Percentiles rank a stretch among this genome's conserved stretches.
Conservation (phyloP, 257 asterid species). For the Craterostigma plantagineum region DNA sequence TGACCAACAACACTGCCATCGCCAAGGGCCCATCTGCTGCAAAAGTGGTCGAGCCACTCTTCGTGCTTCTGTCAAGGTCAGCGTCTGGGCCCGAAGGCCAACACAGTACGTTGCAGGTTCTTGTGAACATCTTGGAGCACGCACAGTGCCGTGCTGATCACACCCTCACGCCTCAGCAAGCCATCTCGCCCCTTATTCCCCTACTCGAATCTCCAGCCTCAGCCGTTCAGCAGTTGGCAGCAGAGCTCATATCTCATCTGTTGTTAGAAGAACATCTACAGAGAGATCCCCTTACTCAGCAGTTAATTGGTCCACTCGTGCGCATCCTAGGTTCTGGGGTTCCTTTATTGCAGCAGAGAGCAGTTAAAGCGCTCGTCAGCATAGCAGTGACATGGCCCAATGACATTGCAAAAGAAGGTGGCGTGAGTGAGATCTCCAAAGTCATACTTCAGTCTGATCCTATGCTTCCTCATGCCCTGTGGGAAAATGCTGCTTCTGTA, state of each 20-base stretch:
- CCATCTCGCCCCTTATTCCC: slow-evolving; percentile 73
- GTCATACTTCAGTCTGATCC: slow-evolving; percentile 84
- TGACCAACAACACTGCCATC: slow-evolving; percentile 85
- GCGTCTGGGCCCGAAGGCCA: slow-evolving; percentile 93
- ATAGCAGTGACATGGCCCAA: slow-evolving; percentile 75
- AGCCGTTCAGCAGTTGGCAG: slow-evolving; percentile 90
- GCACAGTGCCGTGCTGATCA: slow-evolving; percentile 85
- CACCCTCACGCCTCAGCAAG: slow-evolving; percentile 61
- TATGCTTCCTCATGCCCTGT: slow-evolving; percentile 58
- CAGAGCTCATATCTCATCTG: slow-evolving; percentile 88
- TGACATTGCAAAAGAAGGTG: slow-evolving; percentile 96
- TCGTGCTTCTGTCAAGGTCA: slow-evolving; percentile 45
- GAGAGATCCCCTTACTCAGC: slow-evolving; percentile 68
- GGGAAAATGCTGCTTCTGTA: slow-evolving; percentile 97
- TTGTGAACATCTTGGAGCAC: slow-evolving; percentile 86
- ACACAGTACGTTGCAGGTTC: slow-evolving; percentile 82
- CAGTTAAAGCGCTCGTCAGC: slow-evolving; percentile 82
- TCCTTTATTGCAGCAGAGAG: slow-evolving; percentile 84
- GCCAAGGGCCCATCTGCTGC: slow-evolving; percentile 96
- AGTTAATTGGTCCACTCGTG: slow-evolving; percentile 75
- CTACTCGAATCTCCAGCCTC: slow-evolving; percentile 89
- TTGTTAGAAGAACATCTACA: slow-evolving; percentile 90
- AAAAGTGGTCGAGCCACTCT: slow-evolving; percentile 89
- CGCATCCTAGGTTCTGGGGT: slow-evolving; percentile 78
- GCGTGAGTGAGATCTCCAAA: slow-evolving; percentile 77